Base-by-base conservation (phyloP, 306 rosid species). In the Sindora glabra region DNA sequence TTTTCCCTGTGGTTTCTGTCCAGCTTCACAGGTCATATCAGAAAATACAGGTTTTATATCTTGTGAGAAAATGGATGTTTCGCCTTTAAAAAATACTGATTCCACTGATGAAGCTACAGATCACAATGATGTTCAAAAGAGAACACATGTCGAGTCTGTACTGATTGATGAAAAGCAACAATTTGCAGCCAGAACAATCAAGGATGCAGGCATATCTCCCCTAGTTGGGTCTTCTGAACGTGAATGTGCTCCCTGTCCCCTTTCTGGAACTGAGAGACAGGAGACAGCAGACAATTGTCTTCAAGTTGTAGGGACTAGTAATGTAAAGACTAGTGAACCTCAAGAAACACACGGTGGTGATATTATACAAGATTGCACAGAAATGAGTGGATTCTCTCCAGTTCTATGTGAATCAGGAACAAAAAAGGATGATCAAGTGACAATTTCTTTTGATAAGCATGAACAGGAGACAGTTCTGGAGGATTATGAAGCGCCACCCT, bases 161-260 rank as follows among this genome's bases (percentile, higher is more conserved):
- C 66, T 68, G 58, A 23, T 54, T 48, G 78, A 72, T 53, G 68
- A 21, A 32, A 81, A 75, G 38, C 84, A 77, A 49, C 74, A 76
- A 26, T 68, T 27, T 62, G 55, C 60, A 30, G 37, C 59, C 36
- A 53, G 59, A 71, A n/a, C n/a, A n/a, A n/a, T n/a, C n/a, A n/a
- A n/a, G n/a, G 89, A 83, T 63, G 70, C 68, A 14, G 63, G 50
- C 36, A 21, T 53, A 32, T 49, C 82, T n/a, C 29, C 65, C 52
- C 56, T 60, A 33, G 29, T 62, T 47, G 71, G 26, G 64, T 70
- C 86, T 65, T 73, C 78, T 29, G 72, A 67, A 27, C 68, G 25
- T 62, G 80, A 71, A 67, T 50, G 58, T 62, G 70, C 55, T 67
- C 62, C 65, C 48, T 64, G 53, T 69, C 66, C 70, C 58, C 56